Conservation (phyloP, 768 basidiomycete genomes). For the Zangia roseola region DNA sequence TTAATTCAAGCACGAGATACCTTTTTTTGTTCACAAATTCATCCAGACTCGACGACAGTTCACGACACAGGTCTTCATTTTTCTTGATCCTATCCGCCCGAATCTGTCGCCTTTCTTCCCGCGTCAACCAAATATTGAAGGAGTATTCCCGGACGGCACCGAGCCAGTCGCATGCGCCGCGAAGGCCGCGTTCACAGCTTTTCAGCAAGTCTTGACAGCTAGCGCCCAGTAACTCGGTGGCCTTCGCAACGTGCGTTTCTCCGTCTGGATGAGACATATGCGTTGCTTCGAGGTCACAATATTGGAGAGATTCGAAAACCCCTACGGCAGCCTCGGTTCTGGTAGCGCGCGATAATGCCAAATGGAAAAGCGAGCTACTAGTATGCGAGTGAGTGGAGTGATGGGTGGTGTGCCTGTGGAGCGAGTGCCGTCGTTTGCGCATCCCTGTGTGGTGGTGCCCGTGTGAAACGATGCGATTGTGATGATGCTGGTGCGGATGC, state of each 20-base stretch:
- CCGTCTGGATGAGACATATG: conserved; percentile 49
- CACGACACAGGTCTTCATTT: conserved; percentile 36
- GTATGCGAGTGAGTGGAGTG: conserved; percentile 35
- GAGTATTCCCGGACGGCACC: conserved; percentile 35
- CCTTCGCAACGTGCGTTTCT: conserved; percentile 41
- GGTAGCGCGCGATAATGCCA: conserved; percentile 31
- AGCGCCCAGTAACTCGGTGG: conserved; percentile 44
- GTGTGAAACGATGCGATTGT: background rate
- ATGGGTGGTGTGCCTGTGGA: conserved; percentile 17
- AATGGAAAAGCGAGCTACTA: conserved; percentile 40
- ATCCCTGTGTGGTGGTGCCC: conserved; percentile 1
- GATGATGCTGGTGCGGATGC: background rate
- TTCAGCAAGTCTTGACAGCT: conserved; percentile 56
- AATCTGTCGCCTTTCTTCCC: conserved; percentile 28
- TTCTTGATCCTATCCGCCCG: conserved; percentile 37
- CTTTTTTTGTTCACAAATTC: conserved; percentile 51
- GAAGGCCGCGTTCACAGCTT: conserved; percentile 40
- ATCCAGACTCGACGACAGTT: conserved; percentile 39
- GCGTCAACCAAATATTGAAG: conserved; percentile 38
- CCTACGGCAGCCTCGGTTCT: conserved; percentile 59
- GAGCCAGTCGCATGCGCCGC: conserved; percentile 52
- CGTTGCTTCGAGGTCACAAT: conserved; percentile 63
- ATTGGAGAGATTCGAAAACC: conserved; percentile 70
- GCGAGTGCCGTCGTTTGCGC: conserved; percentile 10
- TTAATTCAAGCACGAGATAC: conserved; percentile 30